These are phyloP conservation scores for Saturnispora sanitii DNA, from an alignment of 805 yeast species.

Conservation along the genomic window DNA sequence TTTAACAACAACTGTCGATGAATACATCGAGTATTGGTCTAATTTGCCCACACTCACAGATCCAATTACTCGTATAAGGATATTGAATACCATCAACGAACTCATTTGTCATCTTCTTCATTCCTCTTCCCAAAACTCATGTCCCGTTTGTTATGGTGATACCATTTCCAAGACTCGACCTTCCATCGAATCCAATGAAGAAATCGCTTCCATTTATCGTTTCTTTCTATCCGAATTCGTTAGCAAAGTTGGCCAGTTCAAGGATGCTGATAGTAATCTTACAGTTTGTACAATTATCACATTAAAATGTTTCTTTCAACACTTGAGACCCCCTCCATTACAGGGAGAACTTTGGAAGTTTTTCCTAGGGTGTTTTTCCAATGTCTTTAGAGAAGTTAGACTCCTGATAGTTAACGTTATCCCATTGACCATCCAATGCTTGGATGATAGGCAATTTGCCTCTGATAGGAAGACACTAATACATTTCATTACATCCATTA, in stretches of 20 bases:
- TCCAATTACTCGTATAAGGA: slow-evolving; percentile 7
- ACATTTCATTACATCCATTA: slow-evolving; percentile 32
- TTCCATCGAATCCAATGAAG: slow-evolving; percentile 12
- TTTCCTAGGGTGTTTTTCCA: slow-evolving; percentile 30
- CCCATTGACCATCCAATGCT: slow-evolving; percentile 41
- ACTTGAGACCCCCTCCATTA: slow-evolving; percentile 41
- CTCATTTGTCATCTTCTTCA: slow-evolving; percentile 37
- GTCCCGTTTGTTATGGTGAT: no score
- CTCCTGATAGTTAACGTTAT: slow-evolving; percentile 38
- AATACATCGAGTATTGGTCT: slow-evolving; percentile 6
- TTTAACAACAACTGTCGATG: neutral
- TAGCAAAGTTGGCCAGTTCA: slow-evolving; percentile 16
- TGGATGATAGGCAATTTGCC: slow-evolving; percentile 32
- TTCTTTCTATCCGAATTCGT: slow-evolving; percentile 16
- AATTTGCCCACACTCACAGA: neutral
- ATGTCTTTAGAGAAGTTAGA: slow-evolving; percentile 46
- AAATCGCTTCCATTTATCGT: slow-evolving; percentile 20
- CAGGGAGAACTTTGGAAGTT: slow-evolving; percentile 30
- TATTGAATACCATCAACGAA: slow-evolving; percentile 32
- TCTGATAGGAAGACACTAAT: slow-evolving; percentile 37
- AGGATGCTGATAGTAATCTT: slow-evolving; percentile 18
- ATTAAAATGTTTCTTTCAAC: slow-evolving; percentile 40
- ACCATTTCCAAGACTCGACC: slow-evolving; percentile 22
- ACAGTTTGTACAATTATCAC: slow-evolving; percentile 37
- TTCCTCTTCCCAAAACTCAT: no score